Evolutionary conservation across 306 rosid species (phyloP).

Genomic region (Geum urbanum): DNA sequence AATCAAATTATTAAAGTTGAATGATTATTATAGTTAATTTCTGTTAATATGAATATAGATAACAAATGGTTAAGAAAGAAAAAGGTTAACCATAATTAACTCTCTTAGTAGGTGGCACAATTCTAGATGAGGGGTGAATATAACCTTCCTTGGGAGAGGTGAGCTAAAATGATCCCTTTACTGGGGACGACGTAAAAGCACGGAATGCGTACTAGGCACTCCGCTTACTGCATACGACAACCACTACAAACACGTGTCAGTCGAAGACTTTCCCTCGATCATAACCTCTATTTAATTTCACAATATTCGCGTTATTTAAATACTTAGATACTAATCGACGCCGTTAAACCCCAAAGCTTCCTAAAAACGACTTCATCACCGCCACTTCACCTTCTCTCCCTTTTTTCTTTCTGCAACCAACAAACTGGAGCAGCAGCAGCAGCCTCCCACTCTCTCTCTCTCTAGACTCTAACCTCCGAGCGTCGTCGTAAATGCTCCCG

Average conservation of each 20-base stretch:
- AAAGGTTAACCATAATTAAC: too few relatives aligned
- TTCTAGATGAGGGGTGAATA: too few relatives aligned
- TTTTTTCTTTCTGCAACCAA: constrained; percentile 3
- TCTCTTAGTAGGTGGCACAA: too few relatives aligned
- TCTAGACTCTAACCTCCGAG: constrained; percentile 12
- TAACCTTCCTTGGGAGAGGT: too few relatives aligned
- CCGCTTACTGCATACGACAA: constrained; percentile 34
- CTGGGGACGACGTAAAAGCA: constrained; percentile 30
- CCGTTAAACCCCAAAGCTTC: constrained; percentile 26
- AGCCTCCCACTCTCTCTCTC: constrained; percentile 16
- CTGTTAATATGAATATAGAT: too few relatives aligned
- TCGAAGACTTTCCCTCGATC: too few relatives aligned
- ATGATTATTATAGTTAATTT: too few relatives aligned
- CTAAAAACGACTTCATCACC: constrained; percentile 20
- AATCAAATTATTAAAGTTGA: too few relatives aligned
- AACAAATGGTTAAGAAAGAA: too few relatives aligned
- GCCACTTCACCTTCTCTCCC: background rate
- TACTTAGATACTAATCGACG: constrained; percentile 15
- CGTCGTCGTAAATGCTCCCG: background rate
- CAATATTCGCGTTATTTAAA: too few relatives aligned
- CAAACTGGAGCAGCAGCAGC: constrained; percentile 1
- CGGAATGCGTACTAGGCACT: constrained; percentile 54
- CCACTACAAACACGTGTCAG: background rate
- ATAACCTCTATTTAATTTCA: too few relatives aligned
- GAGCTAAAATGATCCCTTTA: too few relatives aligned